Percentiles rank a stretch among this genome's conserved stretches.
Conservation (phyloP, 1,139 yeast genomes). For the Nakaseomyces bracarensis region DNA sequence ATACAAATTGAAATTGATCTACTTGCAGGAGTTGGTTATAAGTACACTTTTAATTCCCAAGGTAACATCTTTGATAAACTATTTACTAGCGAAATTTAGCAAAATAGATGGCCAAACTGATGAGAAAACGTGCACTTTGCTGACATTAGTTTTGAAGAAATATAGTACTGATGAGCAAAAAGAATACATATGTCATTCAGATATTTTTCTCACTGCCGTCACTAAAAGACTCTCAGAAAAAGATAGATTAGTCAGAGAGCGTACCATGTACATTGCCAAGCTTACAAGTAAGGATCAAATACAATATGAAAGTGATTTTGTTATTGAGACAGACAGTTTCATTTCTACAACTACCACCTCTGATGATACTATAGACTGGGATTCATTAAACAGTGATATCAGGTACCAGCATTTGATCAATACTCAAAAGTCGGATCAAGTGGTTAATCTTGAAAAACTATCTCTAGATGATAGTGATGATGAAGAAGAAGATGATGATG, state of each 20-base stretch:
- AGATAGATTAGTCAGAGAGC: slow-evolving; percentile 26
- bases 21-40: slow-evolving; percentile 23
- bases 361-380: slow-evolving; percentile 17
- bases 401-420: not conserved
- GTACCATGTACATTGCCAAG: slow-evolving; percentile 36
- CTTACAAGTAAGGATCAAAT: slow-evolving; percentile 28
- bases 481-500: slow-evolving; percentile 24
- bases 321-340: slow-evolving; percentile 20
- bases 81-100: slow-evolving; percentile 8
- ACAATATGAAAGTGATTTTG: slow-evolving; percentile 29
- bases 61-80: slow-evolving; percentile 4
- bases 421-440: not conserved
- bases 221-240: slow-evolving; percentile 31
- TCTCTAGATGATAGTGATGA: slow-evolving; percentile 19
- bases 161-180: slow-evolving; percentile 13
- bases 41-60: not conserved
- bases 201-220: slow-evolving; percentile 30
- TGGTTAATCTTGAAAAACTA: slow-evolving; percentile 8
- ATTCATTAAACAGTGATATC: not conserved
- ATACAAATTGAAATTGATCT: slow-evolving; percentile 16
- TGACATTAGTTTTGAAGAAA: slow-evolving; percentile 21
- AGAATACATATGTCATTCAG: slow-evolving; percentile 19
- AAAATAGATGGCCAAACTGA: slow-evolving; percentile 11
- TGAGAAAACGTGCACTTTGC: slow-evolving; percentile 17
- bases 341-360: slow-evolving; percentile 6